Base-by-base conservation (phyloP, 306 rosid genomes). In the Lathyrus sativus region DNA sequence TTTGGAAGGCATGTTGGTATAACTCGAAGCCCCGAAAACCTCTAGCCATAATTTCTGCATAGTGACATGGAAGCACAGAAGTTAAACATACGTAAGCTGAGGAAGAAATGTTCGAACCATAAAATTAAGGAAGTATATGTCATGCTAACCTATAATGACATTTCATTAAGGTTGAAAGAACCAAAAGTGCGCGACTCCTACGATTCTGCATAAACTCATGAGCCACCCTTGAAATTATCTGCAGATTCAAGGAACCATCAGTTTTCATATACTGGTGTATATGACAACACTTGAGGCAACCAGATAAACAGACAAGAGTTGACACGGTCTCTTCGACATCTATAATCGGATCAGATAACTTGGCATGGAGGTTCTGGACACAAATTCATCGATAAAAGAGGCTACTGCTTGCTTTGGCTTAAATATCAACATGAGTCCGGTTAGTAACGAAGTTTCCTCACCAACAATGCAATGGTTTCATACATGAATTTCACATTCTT, bases 401-500 rank as follows among this genome's bases (percentile, higher is more conserved):
- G 62, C 68, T 42, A 56, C 73, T 28, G 76, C 15, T 55, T 48
- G 14, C 73, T 84, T 83, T 28, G 77, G 76, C 77, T 44, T 83
- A 33, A 65, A 76, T 43, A 75, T 79, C 54, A 46, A 22, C 58
- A 65, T 81, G 69, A 87, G 79, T 65, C 80, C 80, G 8, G 89
- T 83, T 54, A 72, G 51, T 61, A 80, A 75, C 43, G 87, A 85
- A 54, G 81, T 74, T 74, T 50, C 72, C 24, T 62, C 81, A 8
- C 65, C 82, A 84, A 76, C 73, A 84, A 45, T 56, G 77, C 71
- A 46, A 84, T 74, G 77, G 41, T 54, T 53, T 46, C 78, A 46
- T 80, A 84, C 59, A 60, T 56, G 97, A 76, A 42, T 58, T 57
- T 78, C 70, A 68, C 61, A 71, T 68, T 67, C 74, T 78, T 73